These are phyloP conservation scores for Selaginella moellendorffii DNA, from an alignment of 75 land plant genomes.

Conservation along the genomic window DNA sequence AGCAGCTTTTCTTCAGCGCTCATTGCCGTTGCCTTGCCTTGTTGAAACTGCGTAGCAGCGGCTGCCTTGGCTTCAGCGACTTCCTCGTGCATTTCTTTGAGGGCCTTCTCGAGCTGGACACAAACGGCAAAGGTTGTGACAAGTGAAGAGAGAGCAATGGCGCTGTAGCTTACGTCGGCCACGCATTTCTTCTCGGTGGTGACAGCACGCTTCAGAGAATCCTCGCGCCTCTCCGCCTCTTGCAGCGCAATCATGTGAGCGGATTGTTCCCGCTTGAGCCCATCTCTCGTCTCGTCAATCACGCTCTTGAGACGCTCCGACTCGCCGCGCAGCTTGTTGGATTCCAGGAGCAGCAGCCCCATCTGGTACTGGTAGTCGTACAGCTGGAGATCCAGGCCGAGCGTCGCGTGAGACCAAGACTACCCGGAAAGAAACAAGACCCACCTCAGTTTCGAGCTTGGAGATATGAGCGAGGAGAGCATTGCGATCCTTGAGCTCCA, in stretches of 20 bases:
- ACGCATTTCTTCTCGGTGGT: constrained; percentile 85
- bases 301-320: constrained; percentile 39
- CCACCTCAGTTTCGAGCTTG: constrained; percentile 64
- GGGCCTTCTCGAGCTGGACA: constrained; percentile 81
- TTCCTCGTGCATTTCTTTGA: constrained; percentile 59
- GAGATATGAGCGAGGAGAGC: constrained; percentile 40
- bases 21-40: constrained; percentile 54
- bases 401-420: too few relatives aligned
- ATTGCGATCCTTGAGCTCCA: constrained; percentile 58
- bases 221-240: constrained; percentile 64
- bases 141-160: not conserved
- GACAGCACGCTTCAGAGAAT: constrained; percentile 53
- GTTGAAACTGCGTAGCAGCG: constrained; percentile 60
- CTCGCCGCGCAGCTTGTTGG: constrained; percentile 63
- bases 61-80: constrained; percentile 48
- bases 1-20: constrained; percentile 55
- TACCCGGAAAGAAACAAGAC: not conserved
- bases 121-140: not conserved
- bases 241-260: constrained; percentile 50
- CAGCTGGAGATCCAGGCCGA: too few relatives aligned
- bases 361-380: constrained; percentile 89
- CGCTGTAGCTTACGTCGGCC: constrained; percentile 44
- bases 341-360: constrained; percentile 84
- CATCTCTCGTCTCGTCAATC: constrained; percentile 49
- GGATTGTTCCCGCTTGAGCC: constrained; percentile 45